phyloP scores from a whole-genome alignment of 2,329 filamentous ascomycete genomes.

The Didymellaceae sp. region DNA sequence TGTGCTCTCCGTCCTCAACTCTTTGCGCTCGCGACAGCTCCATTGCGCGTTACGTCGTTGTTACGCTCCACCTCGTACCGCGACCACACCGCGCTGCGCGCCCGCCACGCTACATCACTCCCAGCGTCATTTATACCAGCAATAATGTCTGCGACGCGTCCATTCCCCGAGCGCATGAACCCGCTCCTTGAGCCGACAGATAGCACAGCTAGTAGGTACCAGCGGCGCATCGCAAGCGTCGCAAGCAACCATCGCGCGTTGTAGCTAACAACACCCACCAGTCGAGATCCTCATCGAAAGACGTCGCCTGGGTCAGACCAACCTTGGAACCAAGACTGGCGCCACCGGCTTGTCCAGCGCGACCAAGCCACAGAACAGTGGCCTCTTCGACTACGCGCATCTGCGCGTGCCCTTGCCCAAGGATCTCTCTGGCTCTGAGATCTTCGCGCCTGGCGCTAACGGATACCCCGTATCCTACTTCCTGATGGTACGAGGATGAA shows the following conservation, averaged over 20 bases:
- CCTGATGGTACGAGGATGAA: conserved; percentile 71
- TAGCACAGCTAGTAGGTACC: conserved; percentile 67
- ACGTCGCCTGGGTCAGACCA: conserved; percentile 90
- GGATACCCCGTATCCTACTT: conserved; percentile 88
- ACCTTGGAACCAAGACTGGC: conserved; percentile 81
- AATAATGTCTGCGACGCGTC: conserved; percentile 50
- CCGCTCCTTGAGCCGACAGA: conserved; percentile 68
- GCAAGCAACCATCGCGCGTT: conserved; percentile 32
- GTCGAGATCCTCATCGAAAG: conserved; percentile 72
- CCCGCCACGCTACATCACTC: conserved; percentile 23
- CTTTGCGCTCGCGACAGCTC: conserved; percentile 12
- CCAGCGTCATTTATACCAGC: conserved; percentile 21
- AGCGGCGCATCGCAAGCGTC: conserved; percentile 36
- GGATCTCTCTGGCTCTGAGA: conserved; percentile 84
- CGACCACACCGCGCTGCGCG: conserved; percentile 31
- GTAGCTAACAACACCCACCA: conserved; percentile 39
- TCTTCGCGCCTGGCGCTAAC: conserved; percentile 76
- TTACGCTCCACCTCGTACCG: conserved; percentile 13
- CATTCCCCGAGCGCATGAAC: conserved; percentile 68
- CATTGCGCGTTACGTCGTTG: conserved; percentile 15
- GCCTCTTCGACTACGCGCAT: conserved; percentile 94
- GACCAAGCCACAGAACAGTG: conserved; percentile 74
- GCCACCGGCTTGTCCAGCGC: conserved; percentile 74
- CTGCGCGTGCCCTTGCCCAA: conserved; percentile 90
- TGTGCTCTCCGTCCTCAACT: conserved; percentile 6